These are phyloP conservation scores for Diddensiella caesifluorescens DNA, from an alignment of 805 yeast genomes.

Conservation along the genomic window DNA sequence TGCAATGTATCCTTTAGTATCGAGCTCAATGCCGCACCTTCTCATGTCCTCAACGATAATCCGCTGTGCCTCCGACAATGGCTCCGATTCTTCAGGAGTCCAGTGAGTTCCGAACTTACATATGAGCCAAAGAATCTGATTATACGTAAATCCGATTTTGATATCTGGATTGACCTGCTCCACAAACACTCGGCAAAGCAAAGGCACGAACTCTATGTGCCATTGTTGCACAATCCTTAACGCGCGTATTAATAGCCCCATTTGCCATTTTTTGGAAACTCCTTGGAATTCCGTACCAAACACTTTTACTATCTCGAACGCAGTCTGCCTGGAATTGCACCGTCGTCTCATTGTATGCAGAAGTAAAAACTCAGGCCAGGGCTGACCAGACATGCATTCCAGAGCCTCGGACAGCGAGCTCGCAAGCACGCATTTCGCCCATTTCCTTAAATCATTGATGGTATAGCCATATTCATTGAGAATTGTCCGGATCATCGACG, in stretches of 20 bases:
- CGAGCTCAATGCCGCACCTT: conserved; percentile 14
- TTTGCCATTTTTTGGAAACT: conserved; percentile 14
- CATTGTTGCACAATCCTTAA: conserved; percentile 19
- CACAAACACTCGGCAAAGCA: conserved; percentile 24
- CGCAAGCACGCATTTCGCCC: conserved; percentile 21
- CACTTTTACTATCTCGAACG: conserved; percentile 22
- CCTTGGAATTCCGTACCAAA: conserved; percentile 17
- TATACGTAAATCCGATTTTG: conserved; percentile 13
- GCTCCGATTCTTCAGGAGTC: conserved; percentile 17
- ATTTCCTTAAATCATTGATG: conserved; percentile 9
- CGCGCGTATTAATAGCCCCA: conserved; percentile 21
- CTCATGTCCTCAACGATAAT: conserved; percentile 22
- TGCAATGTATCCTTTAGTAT: conserved; percentile 29
- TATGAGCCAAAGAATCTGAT: conserved; percentile 29
- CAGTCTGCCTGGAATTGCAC: conserved; percentile 21
- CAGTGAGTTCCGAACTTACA: conserved; percentile 26
- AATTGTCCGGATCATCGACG: not conserved
- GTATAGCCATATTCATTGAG: conserved; percentile 16
- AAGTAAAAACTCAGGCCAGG: conserved; percentile 29
- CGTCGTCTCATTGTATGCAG: conserved; percentile 25
- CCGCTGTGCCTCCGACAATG: conserved; percentile 25
- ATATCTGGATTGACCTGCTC: conserved; percentile 7
- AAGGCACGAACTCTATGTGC: conserved; percentile 25
- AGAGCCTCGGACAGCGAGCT: conserved; percentile 18
- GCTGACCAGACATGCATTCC: conserved; percentile 14